phyloP scores from a whole-genome alignment of 2,329 filamentous ascomycete species.

The Ceratocystis eucalypticola region DNA sequence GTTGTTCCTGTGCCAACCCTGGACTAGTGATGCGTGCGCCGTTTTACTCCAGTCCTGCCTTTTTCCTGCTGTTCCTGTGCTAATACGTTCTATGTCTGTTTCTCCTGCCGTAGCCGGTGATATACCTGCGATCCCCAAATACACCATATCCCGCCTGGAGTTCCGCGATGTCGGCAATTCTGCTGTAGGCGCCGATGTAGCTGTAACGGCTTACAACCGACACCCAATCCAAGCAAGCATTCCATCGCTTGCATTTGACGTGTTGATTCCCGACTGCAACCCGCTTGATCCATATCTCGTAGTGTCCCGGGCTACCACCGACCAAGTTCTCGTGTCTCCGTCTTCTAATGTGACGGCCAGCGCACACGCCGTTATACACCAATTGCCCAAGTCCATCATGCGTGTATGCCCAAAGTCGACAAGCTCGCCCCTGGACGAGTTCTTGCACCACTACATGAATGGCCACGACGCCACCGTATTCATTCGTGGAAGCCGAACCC shows the following conservation, averaged over 20 bases:
- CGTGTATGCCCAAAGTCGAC: slow-evolving; percentile 60
- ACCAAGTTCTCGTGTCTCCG: slow-evolving; percentile 52
- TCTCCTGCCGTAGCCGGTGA: slow-evolving; percentile 40
- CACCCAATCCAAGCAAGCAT: slow-evolving; percentile 66
- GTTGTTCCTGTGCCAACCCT: slow-evolving; percentile 5
- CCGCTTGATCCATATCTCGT: slow-evolving; percentile 58
- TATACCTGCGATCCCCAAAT: slow-evolving; percentile 64
- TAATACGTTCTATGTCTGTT: slow-evolving; percentile 26
- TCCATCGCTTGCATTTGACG: slow-evolving; percentile 69
- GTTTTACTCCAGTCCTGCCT: background rate
- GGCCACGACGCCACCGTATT: slow-evolving; percentile 68
- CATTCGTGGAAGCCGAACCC: slow-evolving; percentile 61
- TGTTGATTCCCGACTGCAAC: slow-evolving; percentile 72
- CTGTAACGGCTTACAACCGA: slow-evolving; percentile 56
- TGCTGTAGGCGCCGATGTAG: slow-evolving; percentile 69
- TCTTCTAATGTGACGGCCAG: slow-evolving; percentile 53
- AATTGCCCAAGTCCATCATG: slow-evolving; percentile 61
- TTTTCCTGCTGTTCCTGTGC: slow-evolving; percentile 18
- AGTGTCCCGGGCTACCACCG: slow-evolving; percentile 62
- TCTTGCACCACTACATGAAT: slow-evolving; percentile 69
- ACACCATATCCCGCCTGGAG: slow-evolving; percentile 69
- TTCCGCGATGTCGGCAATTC: slow-evolving; percentile 57
- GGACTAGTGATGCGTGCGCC: background rate
- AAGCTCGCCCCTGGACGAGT: slow-evolving; percentile 69
- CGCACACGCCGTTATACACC: slow-evolving; percentile 56